Base-by-base conservation (phyloP, 139 green algal genomes). In the Closterium sp. region DNA sequence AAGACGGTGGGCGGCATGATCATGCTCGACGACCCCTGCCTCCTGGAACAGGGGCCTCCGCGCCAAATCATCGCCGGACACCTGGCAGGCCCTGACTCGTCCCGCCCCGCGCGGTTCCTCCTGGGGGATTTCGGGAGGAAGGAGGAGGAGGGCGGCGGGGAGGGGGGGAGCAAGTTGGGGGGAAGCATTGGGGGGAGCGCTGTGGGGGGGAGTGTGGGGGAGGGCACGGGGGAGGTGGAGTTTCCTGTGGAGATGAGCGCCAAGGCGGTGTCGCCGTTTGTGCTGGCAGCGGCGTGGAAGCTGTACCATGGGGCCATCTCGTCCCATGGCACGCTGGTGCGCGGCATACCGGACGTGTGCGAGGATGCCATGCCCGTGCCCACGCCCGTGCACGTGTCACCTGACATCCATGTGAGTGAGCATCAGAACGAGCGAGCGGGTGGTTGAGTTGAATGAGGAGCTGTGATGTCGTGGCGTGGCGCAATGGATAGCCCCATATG, bases 271-370 rank as follows among this genome's bases (percentile, higher is more conserved):
- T 92, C 90, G 31, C 85, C 38, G n/a, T 90, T 92, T 30, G 83
- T 36, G 19, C 84, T 92, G 55, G 90, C 90, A 21, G 90, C 90
- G 19, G 84, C 31, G 31, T 92, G 84, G 84, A 89, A 66, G 84
- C 84, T 86, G 55, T 55, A 91, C 36, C 66, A 36, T 32, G 16
- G 89, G 89, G 89, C 66, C 4, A n/a, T 88, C 23, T 33, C 55
- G 30, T 55, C 89, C 21, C 89, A 83, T 19, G 89, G 69, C n/a
- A 83, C 66, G 23, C 35, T 84, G 3, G 35, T 43, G 35, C 30
- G 89, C 19, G 89, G 36, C 84, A 43, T 36, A 16, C 36, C n/a
- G 8, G 66, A 88, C 31, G 88, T 86, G 10, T 43, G 81, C 30
- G 81, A 12, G 0, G 81, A 33, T 0, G n/a, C n/a, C 7, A 19